A percentile compares a stretch with the other conserved stretches of the same genome.
Conservation (phyloP, 2,329 filamentous ascomycete species). For the Colletotrichum truncatum region DNA sequence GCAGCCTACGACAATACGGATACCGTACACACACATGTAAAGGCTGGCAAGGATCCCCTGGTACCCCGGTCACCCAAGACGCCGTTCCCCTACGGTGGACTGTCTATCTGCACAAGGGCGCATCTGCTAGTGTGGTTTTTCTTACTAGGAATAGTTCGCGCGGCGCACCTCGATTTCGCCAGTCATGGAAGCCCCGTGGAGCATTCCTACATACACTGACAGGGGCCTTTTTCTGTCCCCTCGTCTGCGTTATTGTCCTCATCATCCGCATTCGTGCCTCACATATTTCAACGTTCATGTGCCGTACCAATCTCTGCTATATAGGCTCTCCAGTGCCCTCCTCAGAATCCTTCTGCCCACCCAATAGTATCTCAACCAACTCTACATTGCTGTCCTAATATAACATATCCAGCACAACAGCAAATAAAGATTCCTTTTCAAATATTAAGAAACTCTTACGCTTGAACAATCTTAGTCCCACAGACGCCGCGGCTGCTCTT, state of each 20-base stretch:
- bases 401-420: not conserved
- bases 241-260: not conserved
- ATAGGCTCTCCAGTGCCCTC: slow-evolving; percentile 10
- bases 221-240: not conserved
- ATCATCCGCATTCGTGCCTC: slow-evolving; percentile 9
- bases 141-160: slow-evolving; percentile 26
- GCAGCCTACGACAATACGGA: not conserved
- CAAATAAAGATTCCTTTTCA: not conserved
- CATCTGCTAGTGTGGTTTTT: slow-evolving; percentile 25
- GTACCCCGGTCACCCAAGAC: slow-evolving; percentile 24
- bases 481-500: not conserved
- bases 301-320: not conserved
- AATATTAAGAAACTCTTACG: not conserved
- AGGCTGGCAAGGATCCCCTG: slow-evolving; percentile 22
- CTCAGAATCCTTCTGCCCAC: not conserved
- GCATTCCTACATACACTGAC: not conserved
- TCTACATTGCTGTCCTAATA: not conserved
- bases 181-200: slow-evolving; percentile 6
- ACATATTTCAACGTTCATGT: not conserved
- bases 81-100: slow-evolving; percentile 4
- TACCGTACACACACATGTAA: slow-evolving; percentile 11
- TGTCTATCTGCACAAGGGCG: slow-evolving; percentile 6
- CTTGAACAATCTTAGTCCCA: not conserved
- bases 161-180: slow-evolving; percentile 20
- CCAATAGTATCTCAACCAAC: not conserved